Evolutionary conservation across 345 rosid genomes (phyloP), one percentile per base, ranked within the genome.

Genomic region (Streptanthus diversifolius): DNA sequence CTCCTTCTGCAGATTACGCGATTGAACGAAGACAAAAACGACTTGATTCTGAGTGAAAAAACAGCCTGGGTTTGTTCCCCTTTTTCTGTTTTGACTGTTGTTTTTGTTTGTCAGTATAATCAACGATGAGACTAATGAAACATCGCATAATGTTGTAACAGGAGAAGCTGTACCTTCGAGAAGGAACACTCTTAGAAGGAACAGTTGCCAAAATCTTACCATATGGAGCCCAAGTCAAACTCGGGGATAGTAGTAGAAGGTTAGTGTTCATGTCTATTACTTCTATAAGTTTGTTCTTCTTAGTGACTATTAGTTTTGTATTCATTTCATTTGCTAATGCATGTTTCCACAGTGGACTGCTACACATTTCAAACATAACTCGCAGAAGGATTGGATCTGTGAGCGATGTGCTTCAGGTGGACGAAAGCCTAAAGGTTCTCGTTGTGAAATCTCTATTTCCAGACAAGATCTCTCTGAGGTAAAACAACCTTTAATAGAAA

Each of bases 131-230:
- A 22, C 39, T 57, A 55, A 67, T 76, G 63, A 71, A 19, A 40
- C 67, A 69, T 17, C 17, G 7, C 22, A 56, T 24, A 13, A 71
- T 71, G 36, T 80, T 68, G 32, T 81, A 76, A 47, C 83, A 93
- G 97, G 97, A 87, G 84, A 86, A 75, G 84, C 18, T 81, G 73
- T 74, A 91, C 61, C 96, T 91, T 63, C 80, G 59, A 76, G 98
- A 88, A 77, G 98, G 98, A 72, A 84, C 97, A 57, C 91, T 93
- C 71, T 82, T 91, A 71, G 92, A 88, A 54, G 98, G 98, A 60
- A 86, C 83, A 47, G 92, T 93, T 19, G 84, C 70, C 78, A 91
- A 83, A 80, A 81, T 88, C 52, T 83, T 84, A 53, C 89, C 98
- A 0, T 89, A 88, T 76, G 98, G 97, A 79, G 97, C 97, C 45